phyloP scores from a whole-genome alignment of 164 flowering plant species.

The Echeveria elegans region DNA sequence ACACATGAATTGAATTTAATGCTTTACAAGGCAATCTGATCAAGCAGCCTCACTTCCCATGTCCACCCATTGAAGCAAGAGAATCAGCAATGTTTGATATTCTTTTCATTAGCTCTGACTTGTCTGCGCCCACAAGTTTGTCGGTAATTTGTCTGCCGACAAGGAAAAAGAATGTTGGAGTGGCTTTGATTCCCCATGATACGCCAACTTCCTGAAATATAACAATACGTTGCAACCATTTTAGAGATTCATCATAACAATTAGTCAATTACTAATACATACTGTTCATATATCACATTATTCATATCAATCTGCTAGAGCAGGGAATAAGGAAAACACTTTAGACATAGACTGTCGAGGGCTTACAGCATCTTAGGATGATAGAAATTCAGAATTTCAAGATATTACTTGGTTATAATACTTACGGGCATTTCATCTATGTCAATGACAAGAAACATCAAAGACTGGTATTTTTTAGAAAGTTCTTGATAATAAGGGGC shows the following conservation, averaged over 20 bases:
- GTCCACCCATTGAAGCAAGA: no score
- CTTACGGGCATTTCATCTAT: constrained; percentile 1
- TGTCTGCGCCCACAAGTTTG: constrained; percentile 1
- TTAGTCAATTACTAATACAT: no score
- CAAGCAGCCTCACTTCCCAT: no score
- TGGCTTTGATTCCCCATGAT: background rate
- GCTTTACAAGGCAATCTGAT: no score
- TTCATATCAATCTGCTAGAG: no score
- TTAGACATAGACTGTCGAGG: no score
- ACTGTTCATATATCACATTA: no score
- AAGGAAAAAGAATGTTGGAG: background rate
- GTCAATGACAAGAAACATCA: constrained; percentile 1
- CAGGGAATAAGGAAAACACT: no score
- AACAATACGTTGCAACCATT: background rate
- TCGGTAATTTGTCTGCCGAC: background rate
- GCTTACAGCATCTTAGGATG: background rate
- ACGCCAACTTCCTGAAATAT: background rate
- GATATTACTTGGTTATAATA: no score
- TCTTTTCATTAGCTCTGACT: background rate
- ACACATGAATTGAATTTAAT: no score
- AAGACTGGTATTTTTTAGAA: constrained; percentile 1
- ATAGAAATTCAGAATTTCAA: background rate
- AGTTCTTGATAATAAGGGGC: constrained; percentile 1
- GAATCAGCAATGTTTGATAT: no score
- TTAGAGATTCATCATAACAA: background rate